Base-by-base conservation (phyloP, 306 rosid species). In the Lagenaria siceraria region DNA sequence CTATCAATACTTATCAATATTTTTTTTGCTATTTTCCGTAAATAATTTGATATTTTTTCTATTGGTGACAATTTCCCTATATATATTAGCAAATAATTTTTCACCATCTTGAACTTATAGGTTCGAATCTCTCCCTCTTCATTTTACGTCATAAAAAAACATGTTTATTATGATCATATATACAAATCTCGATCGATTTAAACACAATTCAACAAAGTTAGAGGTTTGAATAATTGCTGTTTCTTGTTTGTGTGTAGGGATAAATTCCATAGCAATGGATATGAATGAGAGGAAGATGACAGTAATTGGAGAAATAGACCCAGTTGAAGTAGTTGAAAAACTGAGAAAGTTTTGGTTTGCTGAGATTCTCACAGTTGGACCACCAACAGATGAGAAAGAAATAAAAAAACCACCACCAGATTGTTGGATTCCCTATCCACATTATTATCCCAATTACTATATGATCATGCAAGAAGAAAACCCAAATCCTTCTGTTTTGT, bases 321-420 rank as follows among this genome's bases (percentile, higher is more conserved):
- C 96, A 0, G 91, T 90, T 2, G 38, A 80, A 2, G 75, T 90
- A 22, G 91, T 89, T 7, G 82, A 70, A 80, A 94, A 92, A 48
- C 52, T 90, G n/a, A 80, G 93, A 80, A 94, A 90, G 75, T 11
- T 53, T 36, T 94, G 97, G 94, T 55, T n/a, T 83, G 51, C 95
- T 7, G 95, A 94, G 29, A 91, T 94, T 15, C 5, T 91, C 69
- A 79, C 93, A 1, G 95, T 91, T n/a, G 97, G 98, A 77, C 98
- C 97, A 1, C 90, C 96, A 21, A 90, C 90, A 54, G 89, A 29
- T 1, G 31, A 29, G 31, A 29, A 49, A 52, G 0, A 7, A 0
- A n/a, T 0, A 4, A 4, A 22, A 36, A 10, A 29, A 53, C 51
- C 17, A 46, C 51, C 36, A 33, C 70, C 70, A 31, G 6, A 4